Evolutionary conservation across 140 eudicot species (phyloP).

Genomic region (Bidens hawaiensis): DNA sequence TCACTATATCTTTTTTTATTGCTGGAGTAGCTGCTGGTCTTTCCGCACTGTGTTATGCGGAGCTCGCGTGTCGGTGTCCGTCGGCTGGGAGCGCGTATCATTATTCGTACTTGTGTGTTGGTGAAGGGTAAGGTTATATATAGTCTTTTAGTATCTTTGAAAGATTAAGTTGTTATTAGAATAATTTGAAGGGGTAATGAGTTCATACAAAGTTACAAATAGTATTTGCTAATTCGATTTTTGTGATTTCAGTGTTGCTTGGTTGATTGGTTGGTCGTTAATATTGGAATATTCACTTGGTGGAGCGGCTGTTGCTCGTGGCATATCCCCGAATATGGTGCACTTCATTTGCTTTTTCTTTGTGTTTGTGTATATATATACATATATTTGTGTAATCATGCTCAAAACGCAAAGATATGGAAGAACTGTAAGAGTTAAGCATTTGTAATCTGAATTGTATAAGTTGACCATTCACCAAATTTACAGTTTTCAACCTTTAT

Average conservation of each 20-base stretch:
- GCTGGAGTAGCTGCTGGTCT: conserved; percentile 99
- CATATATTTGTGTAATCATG: not conserved
- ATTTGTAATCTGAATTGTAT: not conserved
- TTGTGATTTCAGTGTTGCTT: conserved; percentile 75
- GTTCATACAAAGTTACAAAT: conserved; percentile 3
- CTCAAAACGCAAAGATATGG: not conserved
- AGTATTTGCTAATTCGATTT: too few species aligned
- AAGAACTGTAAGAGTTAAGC: not conserved
- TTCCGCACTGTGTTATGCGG: conserved; percentile 97
- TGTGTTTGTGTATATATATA: not conserved
- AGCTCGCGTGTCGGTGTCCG: conserved; percentile 98
- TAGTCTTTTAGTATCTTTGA: not conserved
- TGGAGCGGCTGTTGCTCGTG: conserved; percentile 98
- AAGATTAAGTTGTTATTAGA: not conserved
- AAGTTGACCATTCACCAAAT: not conserved
- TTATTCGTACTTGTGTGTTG: conserved; percentile 87
- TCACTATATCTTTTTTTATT: conserved; percentile 79
- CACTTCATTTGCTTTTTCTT: conserved; percentile 4
- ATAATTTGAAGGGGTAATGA: too few species aligned
- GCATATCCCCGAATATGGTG: conserved; percentile 97
- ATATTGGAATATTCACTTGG: conserved; percentile 95
- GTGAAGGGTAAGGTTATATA: conserved; percentile 81
- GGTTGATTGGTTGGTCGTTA: conserved; percentile 96
- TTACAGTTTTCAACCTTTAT: not conserved
- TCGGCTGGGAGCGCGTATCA: conserved; percentile 99